These are phyloP conservation scores for Fragaria ananassa DNA, from an alignment of 306 rosid genomes.

Conservation along the genomic window DNA sequence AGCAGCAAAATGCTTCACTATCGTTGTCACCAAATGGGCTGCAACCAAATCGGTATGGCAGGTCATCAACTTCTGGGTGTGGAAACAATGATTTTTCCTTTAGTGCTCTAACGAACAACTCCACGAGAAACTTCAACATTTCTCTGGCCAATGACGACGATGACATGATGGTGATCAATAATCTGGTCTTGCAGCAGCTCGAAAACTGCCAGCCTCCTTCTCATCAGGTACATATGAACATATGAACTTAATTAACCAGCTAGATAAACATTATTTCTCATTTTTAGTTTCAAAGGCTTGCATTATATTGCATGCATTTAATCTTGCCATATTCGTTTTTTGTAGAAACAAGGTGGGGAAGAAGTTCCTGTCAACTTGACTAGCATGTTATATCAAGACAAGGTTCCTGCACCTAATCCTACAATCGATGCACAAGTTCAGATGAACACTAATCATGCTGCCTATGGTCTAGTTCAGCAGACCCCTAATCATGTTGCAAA, in stretches of 20 bases:
- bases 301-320: background rate
- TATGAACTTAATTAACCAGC: background rate
- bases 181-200: conserved; percentile 5
- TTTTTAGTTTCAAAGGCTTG: background rate
- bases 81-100: background rate
- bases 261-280: background rate
- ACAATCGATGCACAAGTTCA: background rate
- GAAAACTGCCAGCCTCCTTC: conserved; percentile 1
- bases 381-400: background rate
- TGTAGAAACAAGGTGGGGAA: conserved; percentile 20
- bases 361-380: conserved; percentile 1
- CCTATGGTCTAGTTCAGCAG: background rate
- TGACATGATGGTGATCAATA: conserved; percentile 10
- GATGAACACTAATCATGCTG: background rate
- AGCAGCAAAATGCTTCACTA: conserved; percentile 1
- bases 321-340: background rate
- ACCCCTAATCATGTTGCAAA: background rate
- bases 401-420: background rate
- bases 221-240: background rate
- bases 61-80: background rate
- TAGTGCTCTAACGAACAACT: background rate
- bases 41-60: background rate
- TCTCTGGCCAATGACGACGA: background rate
- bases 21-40: background rate
- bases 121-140: background rate